A percentile compares a stretch with the other conserved stretches of the same genome.
These are phyloP conservation scores for Dactylellina cionopaga DNA, from an alignment of 2,329 filamentous ascomycete genomes.

Conservation along the genomic window DNA sequence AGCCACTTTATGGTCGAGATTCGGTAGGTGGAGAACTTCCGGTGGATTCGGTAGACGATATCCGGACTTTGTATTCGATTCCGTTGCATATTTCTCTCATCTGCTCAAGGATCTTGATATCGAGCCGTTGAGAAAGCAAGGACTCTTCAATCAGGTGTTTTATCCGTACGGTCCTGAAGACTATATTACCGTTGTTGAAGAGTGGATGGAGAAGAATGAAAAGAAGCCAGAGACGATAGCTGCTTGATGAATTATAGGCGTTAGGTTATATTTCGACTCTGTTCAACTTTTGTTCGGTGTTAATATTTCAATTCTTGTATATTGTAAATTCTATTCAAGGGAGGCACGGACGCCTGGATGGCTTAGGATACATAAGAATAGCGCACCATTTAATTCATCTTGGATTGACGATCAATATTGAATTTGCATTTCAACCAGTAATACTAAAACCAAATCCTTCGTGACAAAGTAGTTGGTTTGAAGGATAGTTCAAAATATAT, in stretches of 20 bases:
- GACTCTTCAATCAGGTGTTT: slow-evolving; percentile 66
- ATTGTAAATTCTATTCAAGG: slow-evolving; percentile 35
- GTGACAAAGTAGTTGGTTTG: no score
- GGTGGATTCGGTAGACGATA: slow-evolving; percentile 71
- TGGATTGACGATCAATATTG: not conserved
- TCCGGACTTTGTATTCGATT: slow-evolving; percentile 80
- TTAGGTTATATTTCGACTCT: not conserved
- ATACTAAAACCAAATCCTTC: no score
- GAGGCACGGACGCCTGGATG: not conserved
- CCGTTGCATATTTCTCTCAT: slow-evolving; percentile 75
- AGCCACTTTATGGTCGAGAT: slow-evolving; percentile 73
- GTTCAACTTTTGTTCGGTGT: slow-evolving; percentile 18
- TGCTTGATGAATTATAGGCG: not conserved
- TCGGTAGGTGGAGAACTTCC: slow-evolving; percentile 75
- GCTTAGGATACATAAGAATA: not conserved
- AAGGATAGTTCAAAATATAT: no score
- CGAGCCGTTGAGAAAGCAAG: slow-evolving; percentile 66
- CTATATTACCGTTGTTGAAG: slow-evolving; percentile 67
- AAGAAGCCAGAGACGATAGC: not conserved
- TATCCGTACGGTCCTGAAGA: slow-evolving; percentile 70
- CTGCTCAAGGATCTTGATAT: slow-evolving; percentile 74
- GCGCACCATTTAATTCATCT: not conserved
- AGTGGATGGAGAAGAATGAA: slow-evolving; percentile 64
- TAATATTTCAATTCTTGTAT: slow-evolving; percentile 26
- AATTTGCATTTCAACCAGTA: not conserved